Conservation (phyloP, 805 yeast species). For the Barnettozyma botsteinii region DNA sequence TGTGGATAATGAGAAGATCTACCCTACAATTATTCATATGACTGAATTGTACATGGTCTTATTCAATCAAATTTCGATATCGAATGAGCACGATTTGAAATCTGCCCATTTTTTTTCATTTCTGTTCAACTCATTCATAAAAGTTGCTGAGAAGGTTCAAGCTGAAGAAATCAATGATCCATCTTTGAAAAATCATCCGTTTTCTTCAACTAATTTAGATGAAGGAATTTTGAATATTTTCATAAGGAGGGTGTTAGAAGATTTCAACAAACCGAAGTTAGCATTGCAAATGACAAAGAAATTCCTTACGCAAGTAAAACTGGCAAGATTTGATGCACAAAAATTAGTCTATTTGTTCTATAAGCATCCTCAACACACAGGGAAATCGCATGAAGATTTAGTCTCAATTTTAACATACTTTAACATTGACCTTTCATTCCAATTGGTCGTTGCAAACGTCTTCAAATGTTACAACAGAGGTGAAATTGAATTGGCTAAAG, state of each 20-base stretch:
- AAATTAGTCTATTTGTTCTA: constrained; percentile 3
- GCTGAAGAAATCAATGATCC: constrained; percentile 2
- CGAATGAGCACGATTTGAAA: not conserved
- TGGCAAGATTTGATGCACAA: constrained; percentile 8
- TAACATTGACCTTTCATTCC: constrained; percentile 6
- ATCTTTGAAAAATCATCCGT: constrained; percentile 11
- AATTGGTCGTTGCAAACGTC: constrained; percentile 6
- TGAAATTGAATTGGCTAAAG: constrained; percentile 4
- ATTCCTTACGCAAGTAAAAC: constrained; percentile 7
- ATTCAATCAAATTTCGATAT: constrained; percentile 10
- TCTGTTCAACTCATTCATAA: constrained; percentile 1
- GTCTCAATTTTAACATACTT: constrained; percentile 3
- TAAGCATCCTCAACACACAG: constrained; percentile 1
- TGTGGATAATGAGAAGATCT: not conserved
- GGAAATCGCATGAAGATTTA: constrained; percentile 1
- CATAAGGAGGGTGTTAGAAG: constrained; percentile 9
- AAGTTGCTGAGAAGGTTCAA: constrained; percentile 1
- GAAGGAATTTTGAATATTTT: constrained; percentile 16
- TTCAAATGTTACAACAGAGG: constrained; percentile 6
- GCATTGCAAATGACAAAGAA: constrained; percentile 15
- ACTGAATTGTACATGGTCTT: constrained; percentile 16
- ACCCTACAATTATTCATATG: constrained; percentile 13
- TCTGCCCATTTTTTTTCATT: not conserved
- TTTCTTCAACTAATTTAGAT: constrained; percentile 12
- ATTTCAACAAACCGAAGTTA: constrained; percentile 8